Percentiles rank a stretch among this genome's conserved stretches.
Conservation (phyloP, 2,329 filamentous ascomycete species). For the Trichocomaceae sp. region DNA sequence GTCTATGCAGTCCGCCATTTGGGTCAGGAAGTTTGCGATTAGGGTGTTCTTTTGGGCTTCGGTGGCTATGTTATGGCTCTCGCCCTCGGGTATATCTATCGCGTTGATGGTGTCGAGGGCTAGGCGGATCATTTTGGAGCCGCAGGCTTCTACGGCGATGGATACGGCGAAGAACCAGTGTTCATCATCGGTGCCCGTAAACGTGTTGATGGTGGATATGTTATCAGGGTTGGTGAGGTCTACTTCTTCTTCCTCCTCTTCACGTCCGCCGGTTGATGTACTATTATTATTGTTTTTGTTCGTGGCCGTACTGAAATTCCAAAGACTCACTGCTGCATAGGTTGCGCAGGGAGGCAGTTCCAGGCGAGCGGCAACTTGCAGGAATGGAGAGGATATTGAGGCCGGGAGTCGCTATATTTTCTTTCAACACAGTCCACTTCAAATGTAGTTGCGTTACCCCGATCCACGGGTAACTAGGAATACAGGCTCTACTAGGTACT, state of each 20-base stretch:
- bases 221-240: slow-evolving; percentile 35
- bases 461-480: too few species aligned
- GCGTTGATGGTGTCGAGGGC: slow-evolving; percentile 46
- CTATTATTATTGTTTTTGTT: neutral
- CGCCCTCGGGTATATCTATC: slow-evolving; percentile 29
- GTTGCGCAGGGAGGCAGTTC: slow-evolving; percentile 38
- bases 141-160: slow-evolving; percentile 47
- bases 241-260: neutral
- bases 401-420: slow-evolving; percentile 29
- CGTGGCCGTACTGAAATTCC: slow-evolving; percentile 29
- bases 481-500: slow-evolving; percentile 4
- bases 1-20: slow-evolving; percentile 37
- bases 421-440: neutral
- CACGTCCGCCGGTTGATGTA: too few species aligned
- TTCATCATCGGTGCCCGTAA: slow-evolving; percentile 36
- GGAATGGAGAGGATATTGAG: slow-evolving; percentile 29
- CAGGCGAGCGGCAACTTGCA: slow-evolving; percentile 31
- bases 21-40: slow-evolving; percentile 35
- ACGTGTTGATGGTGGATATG: slow-evolving; percentile 28
- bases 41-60: neutral
- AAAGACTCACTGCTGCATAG: slow-evolving; percentile 37
- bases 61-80: neutral
- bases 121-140: slow-evolving; percentile 39
- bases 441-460: neutral
- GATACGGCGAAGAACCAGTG: slow-evolving; percentile 49